A percentile compares a stretch with the other conserved stretches of the same genome.
phyloP scores from a whole-genome alignment of 768 basidiomycete genomes.

The Calocybe gangraenosa region DNA sequence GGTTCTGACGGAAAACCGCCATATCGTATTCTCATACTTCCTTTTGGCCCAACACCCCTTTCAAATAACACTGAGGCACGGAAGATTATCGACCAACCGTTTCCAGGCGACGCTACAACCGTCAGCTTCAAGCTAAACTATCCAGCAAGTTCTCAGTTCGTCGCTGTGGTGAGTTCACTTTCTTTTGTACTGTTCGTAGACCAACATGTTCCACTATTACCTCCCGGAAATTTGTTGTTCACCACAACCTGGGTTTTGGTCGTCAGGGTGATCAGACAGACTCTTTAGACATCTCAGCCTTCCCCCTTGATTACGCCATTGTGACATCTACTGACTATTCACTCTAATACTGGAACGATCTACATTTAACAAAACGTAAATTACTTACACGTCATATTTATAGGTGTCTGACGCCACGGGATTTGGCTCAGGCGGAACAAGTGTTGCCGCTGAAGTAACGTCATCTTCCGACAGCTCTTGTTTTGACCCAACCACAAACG shows the following conservation, averaged over 20 bases:
- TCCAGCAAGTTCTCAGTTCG: slow-evolving; percentile 67
- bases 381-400: slow-evolving; percentile 5
- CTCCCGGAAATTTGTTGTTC: too few species aligned
- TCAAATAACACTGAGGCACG: slow-evolving; percentile 61
- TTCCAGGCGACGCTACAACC: slow-evolving; percentile 35
- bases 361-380: too few species aligned
- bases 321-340: too few species aligned
- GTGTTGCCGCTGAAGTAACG: slow-evolving; percentile 55
- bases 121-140: slow-evolving; percentile 57
- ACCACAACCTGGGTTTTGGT: too few species aligned
- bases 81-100: slow-evolving; percentile 51
- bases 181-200: too few species aligned
- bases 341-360: too few species aligned
- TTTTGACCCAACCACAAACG: slow-evolving; percentile 45
- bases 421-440: slow-evolving; percentile 76
- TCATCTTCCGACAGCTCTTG: slow-evolving; percentile 52
- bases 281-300: too few species aligned
- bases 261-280: too few species aligned
- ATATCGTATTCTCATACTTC: slow-evolving; percentile 63
- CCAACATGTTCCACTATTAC: too few species aligned
- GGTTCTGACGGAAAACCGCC: slow-evolving; percentile 61
- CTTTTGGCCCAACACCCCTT: slow-evolving; percentile 61
- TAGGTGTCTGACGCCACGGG: slow-evolving; percentile 57
- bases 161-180: slow-evolving; percentile 59
- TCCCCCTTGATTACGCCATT: too few species aligned